Percentiles rank a stretch among this genome's conserved stretches.
These are phyloP conservation scores for Omphalea diandra DNA, from an alignment of 441 rosid species.

Conservation along the genomic window DNA sequence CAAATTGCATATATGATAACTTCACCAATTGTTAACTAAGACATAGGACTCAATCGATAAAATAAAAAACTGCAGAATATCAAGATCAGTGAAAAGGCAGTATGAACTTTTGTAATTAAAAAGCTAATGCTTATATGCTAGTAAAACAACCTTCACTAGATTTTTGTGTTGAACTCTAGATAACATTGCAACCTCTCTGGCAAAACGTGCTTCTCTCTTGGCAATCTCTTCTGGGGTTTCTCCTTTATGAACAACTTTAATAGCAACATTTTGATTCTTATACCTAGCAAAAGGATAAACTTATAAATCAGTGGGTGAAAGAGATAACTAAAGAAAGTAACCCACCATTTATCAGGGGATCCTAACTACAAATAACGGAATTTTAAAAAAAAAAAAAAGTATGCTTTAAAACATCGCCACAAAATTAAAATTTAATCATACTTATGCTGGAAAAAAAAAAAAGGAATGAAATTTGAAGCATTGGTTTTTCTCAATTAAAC, in stretches of 20 bases:
- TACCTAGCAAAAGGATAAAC: constrained; percentile 44
- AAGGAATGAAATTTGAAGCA: neutral
- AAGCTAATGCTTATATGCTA: neutral
- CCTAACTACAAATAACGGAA: constrained; percentile 6
- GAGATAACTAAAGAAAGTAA: constrained; percentile 8
- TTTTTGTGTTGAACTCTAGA: constrained; percentile 92
- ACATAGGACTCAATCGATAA: neutral
- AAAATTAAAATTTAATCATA: constrained; percentile 3
- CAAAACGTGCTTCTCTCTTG: constrained; percentile 73
- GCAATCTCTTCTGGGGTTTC: constrained; percentile 81
- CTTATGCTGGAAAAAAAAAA: neutral
- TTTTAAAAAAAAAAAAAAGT: neutral
- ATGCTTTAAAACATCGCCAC: constrained; percentile 4
- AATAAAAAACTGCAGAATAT: neutral
- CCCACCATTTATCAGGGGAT: constrained; percentile 10
- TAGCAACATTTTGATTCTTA: constrained; percentile 77
- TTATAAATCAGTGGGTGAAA: constrained; percentile 8
- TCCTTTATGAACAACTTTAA: constrained; percentile 75
- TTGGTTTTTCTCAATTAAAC: constrained; percentile 4
- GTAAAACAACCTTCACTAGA: constrained; percentile 73
- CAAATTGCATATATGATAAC: constrained; percentile 4
- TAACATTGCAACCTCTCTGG: constrained; percentile 86
- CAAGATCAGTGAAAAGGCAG: neutral
- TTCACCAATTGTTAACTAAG: constrained; percentile 2
- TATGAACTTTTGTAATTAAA: constrained; percentile 8